These are phyloP conservation scores for Amanita pallidorosea DNA, from an alignment of 768 basidiomycete genomes.

Conservation along the genomic window DNA sequence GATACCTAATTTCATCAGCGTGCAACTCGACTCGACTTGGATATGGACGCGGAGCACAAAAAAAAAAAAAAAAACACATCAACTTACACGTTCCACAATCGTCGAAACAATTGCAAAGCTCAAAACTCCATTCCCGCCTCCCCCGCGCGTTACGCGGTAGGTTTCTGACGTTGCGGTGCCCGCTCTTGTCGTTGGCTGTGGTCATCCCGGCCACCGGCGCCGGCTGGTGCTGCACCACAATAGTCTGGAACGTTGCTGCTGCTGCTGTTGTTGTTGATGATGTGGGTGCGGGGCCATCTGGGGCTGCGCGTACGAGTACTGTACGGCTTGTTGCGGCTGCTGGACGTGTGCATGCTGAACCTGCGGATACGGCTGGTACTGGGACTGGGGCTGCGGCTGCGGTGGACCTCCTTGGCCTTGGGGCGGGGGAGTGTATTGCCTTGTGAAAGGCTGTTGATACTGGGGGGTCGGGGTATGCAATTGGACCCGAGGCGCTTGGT, in stretches of 20 bases:
- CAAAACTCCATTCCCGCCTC: slow-evolving; percentile 25
- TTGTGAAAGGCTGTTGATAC: not conserved
- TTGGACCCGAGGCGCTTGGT: not conserved
- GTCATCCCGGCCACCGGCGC: not conserved
- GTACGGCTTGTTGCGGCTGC: not conserved
- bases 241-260: not conserved
- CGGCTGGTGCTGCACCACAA: not conserved
- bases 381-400: not conserved
- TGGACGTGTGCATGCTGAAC: not conserved
- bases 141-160: slow-evolving; percentile 20
- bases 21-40: no score
- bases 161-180: slow-evolving; percentile 26
- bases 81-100: slow-evolving; percentile 20
- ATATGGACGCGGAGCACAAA: no score
- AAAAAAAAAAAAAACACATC: not conserved
- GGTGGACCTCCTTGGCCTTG: not conserved
- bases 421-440: not conserved
- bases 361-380: not conserved
- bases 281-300: not conserved
- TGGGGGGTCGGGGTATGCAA: not conserved
- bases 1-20: no score
- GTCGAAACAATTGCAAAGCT: slow-evolving; percentile 20
- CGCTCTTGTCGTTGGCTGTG: no score
- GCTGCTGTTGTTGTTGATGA: no score
- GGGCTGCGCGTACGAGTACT: not conserved